A percentile compares a stretch with the other conserved stretches of the same genome.
phyloP scores from a whole-genome alignment of 352 stramenopile genomes.

The Phytopythium helicoides region DNA sequence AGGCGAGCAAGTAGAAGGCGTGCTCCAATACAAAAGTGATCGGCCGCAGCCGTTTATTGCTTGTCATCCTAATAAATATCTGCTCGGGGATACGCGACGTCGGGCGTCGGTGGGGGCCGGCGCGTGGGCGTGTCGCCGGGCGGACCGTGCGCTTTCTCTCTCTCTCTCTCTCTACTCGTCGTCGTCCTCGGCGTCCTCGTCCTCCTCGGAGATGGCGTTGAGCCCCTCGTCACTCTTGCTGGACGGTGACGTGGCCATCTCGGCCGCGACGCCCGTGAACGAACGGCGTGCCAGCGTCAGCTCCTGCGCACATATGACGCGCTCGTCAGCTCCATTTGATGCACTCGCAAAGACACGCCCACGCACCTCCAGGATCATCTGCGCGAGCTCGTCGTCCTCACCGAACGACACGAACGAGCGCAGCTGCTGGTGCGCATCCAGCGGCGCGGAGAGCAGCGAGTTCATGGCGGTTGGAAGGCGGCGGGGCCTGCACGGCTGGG shows the following conservation, averaged over 20 bases:
- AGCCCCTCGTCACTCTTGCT: conserved; percentile 50
- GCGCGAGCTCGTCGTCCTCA: conserved; percentile 71
- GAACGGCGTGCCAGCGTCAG: conserved; percentile 54
- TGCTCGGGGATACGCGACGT: conserved; percentile 8
- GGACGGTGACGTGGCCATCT: conserved; percentile 62
- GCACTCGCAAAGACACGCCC: no score
- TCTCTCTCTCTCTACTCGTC: no score
- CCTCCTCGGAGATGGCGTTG: conserved; percentile 69
- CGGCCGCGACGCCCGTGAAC: conserved; percentile 56
- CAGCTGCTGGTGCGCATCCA: conserved; percentile 41
- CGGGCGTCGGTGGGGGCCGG: conserved; percentile 7
- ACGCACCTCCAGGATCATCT: conserved; percentile 71
- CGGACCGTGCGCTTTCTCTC: no score
- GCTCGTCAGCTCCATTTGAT: no score
- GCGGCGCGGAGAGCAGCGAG: conserved; percentile 17
- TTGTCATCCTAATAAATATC: conserved; percentile 36
- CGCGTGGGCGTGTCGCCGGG: conserved; percentile 6
- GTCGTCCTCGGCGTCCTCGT: conserved; percentile 25
- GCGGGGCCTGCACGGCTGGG: conserved; percentile 5
- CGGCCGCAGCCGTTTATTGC: conserved; percentile 1
- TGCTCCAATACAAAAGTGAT: no score
- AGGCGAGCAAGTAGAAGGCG: conserved; percentile 16
- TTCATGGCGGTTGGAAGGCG: conserved; percentile 28
- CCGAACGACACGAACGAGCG: conserved; percentile 69
- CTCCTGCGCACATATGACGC: conserved; percentile 33